phyloP scores from a whole-genome alignment of 148 eudicot species.

The Spergularia bocconei region DNA sequence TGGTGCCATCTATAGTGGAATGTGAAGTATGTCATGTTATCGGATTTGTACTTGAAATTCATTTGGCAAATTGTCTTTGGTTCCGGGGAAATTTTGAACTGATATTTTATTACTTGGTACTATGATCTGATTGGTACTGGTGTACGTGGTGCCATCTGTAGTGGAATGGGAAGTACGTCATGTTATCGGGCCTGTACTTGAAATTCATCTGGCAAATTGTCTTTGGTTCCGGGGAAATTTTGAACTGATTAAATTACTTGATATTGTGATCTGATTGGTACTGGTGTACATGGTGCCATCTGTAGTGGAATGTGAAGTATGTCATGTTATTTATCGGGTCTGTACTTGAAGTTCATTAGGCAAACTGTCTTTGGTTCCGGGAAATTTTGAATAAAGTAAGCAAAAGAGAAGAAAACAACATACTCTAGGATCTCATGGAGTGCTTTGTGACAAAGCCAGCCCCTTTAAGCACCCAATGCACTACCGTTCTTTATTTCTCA shows the following conservation, averaged over 20 bases:
- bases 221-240: background rate
- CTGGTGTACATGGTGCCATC: background rate
- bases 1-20: background rate
- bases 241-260: background rate
- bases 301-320: background rate
- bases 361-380: background rate
- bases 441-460: conserved; percentile 27
- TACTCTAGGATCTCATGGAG: conserved; percentile 16
- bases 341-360: background rate
- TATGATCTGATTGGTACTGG: background rate
- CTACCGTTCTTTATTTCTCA: background rate
- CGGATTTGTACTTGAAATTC: background rate
- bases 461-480: conserved; percentile 21
- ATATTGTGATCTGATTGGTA: background rate
- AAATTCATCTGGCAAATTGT: background rate
- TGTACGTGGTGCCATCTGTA: background rate
- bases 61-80: background rate
- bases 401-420: conserved; percentile 4
- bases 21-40: background rate
- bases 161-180: background rate
- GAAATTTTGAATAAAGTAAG: background rate
- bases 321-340: background rate
- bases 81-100: background rate
- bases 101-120: background rate
- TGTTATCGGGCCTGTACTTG: background rate